phyloP scores from a whole-genome alignment of 176 grass and related monocot genomes.

The Triticum aestivum region IWGSC_CS_RefSeq_v2.1 NC_057805.1:165577549-165578048 shows the following conservation, averaged over 20 bases:
- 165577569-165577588: too few relatives aligned
- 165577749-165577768: not conserved
- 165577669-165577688: not conserved
- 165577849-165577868: not conserved
- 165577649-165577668: too few relatives aligned
- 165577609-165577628: too few relatives aligned
- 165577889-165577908: not conserved
- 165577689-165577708: not conserved
- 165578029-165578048: too few relatives aligned
- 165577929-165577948: not conserved
- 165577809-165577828: too few relatives aligned
- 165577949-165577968: slow-evolving; percentile 5
- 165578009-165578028: not conserved
- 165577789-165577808: not conserved
- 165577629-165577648: too few relatives aligned
- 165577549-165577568: too few relatives aligned
- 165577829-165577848: too few relatives aligned
- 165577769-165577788: not conserved
- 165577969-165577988: slow-evolving; percentile 24
- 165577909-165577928: not conserved
- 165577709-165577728: not conserved
- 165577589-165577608: too few relatives aligned
- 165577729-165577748: not conserved
- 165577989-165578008: slow-evolving; percentile 29
- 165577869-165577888: not conserved